Evolutionary conservation across 2,329 filamentous ascomycete genomes (phyloP), one percentile per base, ranked within the genome.

Genomic region (Penicillium sumatraense): DNA sequence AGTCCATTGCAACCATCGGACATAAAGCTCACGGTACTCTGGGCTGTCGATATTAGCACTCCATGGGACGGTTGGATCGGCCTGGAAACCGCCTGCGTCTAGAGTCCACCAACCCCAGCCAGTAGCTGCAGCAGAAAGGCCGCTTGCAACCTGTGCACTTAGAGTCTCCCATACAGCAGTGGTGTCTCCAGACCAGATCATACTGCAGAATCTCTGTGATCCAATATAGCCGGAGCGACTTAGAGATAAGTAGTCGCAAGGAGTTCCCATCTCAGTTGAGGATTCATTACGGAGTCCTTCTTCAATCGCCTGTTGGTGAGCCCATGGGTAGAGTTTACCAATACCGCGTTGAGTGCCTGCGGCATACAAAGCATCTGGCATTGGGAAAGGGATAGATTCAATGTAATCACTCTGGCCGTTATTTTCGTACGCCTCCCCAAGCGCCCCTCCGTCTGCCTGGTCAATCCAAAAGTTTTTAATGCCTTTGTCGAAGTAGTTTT

Each of bases 51-150:
- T 82, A 56, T 84, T 76, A 0, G 84, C 84, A 16, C 85, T 69
- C 73, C 73, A 76, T 8, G 56, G 50, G 0, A 75, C 66, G 0
- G 70, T 70, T 2, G 70, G 66, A 51, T 75, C 71, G 0, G 58
- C 83, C 60, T 88, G 84, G 63, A 88, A 88, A 0, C 86, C 86
- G 1, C 86, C 86, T 35, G 88, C 87, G 57, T 88, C 86, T 0
- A 85, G 86, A 0, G 86, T 88, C 83, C 83, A 88, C 84, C 84
- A 87, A 0, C 83, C 79, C 23, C 87, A 75, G 1, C 86, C 86
- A 0, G 83, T 78, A 3, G 88, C 71, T 0, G 83, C 86, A 76
- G 86, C 86, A 60, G 85, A 85, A 5, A 88, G 71, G 0, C 85
- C 85, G 0, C 85, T 85, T 0, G 82, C 76, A 2, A 88, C 70